Conservation (phyloP, 2,329 filamentous ascomycete genomes). For the Alternaria dauci region DNA sequence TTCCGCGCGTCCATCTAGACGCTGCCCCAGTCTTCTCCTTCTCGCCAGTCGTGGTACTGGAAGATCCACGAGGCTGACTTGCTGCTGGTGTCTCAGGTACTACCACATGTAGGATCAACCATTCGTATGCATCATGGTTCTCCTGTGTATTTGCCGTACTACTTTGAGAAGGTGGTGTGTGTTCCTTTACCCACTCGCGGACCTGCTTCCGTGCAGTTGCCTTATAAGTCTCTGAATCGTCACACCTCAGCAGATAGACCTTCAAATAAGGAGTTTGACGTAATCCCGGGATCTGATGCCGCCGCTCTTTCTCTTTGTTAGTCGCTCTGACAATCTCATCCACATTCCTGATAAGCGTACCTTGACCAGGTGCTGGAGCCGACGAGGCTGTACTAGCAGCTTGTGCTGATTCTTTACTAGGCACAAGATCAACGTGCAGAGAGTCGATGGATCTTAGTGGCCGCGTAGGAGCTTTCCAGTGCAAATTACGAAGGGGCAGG, state of each 20-base stretch:
- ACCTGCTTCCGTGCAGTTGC: constrained; percentile 77
- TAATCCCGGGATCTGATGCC: constrained; percentile 94
- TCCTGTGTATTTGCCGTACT: constrained; percentile 74
- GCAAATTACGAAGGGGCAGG: constrained; percentile 86
- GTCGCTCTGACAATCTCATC: constrained; percentile 38
- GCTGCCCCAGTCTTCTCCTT: constrained; percentile 71
- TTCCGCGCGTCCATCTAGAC: constrained; percentile 79
- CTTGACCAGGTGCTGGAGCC: constrained; percentile 29
- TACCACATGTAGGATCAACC: constrained; percentile 92
- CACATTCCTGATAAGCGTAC: constrained; percentile 29
- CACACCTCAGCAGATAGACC: constrained; percentile 86
- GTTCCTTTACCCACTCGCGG: constrained; percentile 87
- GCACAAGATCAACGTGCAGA: constrained; percentile 87
- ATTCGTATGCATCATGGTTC: constrained; percentile 96
- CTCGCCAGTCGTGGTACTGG: constrained; percentile 59
- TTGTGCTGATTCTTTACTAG: constrained; percentile 58
- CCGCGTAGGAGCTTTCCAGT: constrained; percentile 95
- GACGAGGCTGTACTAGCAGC: constrained; percentile 44
- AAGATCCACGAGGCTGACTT: constrained; percentile 74
- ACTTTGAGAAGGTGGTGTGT: constrained; percentile 65
- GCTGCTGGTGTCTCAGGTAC: constrained; percentile 84
- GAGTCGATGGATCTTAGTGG: constrained; percentile 93
- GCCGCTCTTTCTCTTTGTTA: constrained; percentile 62
- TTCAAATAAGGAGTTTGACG: constrained; percentile 94
- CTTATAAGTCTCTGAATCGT: constrained; percentile 96